Evolutionary conservation across 164 flowering plant genomes (phyloP).

Genomic region (grape (Vitis vinifera)): ASM3070453v1 NC_081818.1:12697001-12697500

Average conservation of each 20-base stretch:
- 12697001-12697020: not conserved
- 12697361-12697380: slow-evolving; percentile 98
- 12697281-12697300: slow-evolving; percentile 98
- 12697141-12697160: slow-evolving; percentile 92
- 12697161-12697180: slow-evolving; percentile 77
- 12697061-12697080: no score
- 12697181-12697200: slow-evolving; percentile 1
- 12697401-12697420: slow-evolving; percentile 75
- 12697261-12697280: slow-evolving; percentile 98
- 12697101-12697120: slow-evolving; percentile 98
- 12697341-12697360: slow-evolving; percentile 93
- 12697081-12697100: slow-evolving; percentile 84
- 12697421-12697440: slow-evolving; percentile 90
- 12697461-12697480: slow-evolving; percentile 64
- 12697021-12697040: not conserved
- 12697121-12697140: slow-evolving; percentile 96
- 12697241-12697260: not conserved
- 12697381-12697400: slow-evolving; percentile 85
- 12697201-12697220: not conserved
- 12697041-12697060: not conserved
- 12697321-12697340: slow-evolving; percentile 96
- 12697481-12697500: not conserved
- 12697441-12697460: slow-evolving; percentile 87
- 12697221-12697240: not conserved
- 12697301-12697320: slow-evolving; percentile 99